phyloP scores from a whole-genome alignment of 768 basidiomycete species.

The Russula abietina region DNA sequence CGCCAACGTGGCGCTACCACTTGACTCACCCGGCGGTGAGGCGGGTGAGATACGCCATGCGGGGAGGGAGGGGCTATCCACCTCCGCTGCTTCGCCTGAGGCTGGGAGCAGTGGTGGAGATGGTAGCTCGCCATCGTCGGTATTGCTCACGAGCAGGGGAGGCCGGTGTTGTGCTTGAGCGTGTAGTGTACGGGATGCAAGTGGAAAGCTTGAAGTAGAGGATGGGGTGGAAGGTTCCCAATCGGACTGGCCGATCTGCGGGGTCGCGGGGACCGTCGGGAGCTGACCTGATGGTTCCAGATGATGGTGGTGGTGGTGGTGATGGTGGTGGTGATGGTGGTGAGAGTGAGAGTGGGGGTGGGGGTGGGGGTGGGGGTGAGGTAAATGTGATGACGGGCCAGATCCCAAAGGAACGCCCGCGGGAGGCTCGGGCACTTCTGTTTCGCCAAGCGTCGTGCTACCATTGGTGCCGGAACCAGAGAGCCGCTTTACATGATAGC shows the following conservation, averaged over 20 bases:
- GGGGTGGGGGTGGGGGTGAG: not conserved
- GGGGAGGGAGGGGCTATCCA: not conserved
- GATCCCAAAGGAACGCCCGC: not conserved
- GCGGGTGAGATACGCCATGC: slow-evolving; percentile 13
- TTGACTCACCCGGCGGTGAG: not conserved
- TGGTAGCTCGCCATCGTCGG: not conserved
- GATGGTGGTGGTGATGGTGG: not conserved
- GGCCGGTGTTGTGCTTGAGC: not conserved
- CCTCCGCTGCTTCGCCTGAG: not conserved
- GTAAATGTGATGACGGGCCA: not conserved
- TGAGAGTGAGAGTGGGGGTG: not conserved
- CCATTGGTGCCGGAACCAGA: slow-evolving; percentile 16
- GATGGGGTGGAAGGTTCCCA: slow-evolving; percentile 1
- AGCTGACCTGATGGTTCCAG: not conserved
- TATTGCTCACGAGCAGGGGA: not conserved
- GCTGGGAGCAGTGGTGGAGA: not conserved
- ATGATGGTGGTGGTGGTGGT: not conserved
- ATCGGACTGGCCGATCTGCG: not conserved
- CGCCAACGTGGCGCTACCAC: not conserved
- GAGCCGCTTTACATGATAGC: slow-evolving; percentile 8
- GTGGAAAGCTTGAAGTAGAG: slow-evolving; percentile 4
- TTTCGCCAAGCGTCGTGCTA: slow-evolving; percentile 7
- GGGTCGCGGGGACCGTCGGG: slow-evolving; percentile 1
- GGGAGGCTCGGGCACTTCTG: not conserved
- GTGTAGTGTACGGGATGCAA: not conserved